Evolutionary conservation across 164 flowering plant species (phyloP).

Genomic region (Berberis thunbergii): DNA sequence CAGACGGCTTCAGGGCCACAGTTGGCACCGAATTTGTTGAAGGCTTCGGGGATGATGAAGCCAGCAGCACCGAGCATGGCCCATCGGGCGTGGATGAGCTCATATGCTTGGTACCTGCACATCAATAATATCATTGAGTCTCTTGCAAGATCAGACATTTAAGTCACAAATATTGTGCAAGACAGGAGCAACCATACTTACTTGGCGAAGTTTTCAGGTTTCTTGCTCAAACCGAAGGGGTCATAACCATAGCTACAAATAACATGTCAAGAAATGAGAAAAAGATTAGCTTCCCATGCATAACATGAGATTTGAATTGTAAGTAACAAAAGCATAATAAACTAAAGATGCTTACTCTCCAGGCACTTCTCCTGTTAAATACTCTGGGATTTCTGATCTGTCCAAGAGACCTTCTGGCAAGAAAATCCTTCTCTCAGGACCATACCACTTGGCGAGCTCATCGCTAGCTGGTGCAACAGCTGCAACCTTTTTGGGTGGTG

Average conservation of each 20-base stretch:
- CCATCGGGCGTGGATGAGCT: slow-evolving; percentile 92
- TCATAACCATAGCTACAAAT: slow-evolving; percentile 89
- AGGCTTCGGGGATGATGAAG: slow-evolving; percentile 94
- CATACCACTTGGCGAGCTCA: slow-evolving; percentile 99
- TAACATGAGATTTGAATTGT: not conserved
- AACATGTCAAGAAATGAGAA: not conserved
- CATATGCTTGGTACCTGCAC: slow-evolving; percentile 81
- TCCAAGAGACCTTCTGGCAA: slow-evolving; percentile 95
- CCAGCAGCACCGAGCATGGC: slow-evolving; percentile 99
- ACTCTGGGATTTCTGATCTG: slow-evolving; percentile 85
- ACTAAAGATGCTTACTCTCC: slow-evolving; percentile 67
- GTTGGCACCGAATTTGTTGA: slow-evolving; percentile 93
- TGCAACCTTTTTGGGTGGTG: slow-evolving; percentile 25
- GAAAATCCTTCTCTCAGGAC: slow-evolving; percentile 95
- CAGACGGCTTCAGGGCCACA: slow-evolving; percentile 99
- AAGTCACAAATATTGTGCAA: not conserved
- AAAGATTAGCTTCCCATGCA: not conserved
- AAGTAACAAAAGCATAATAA: not conserved
- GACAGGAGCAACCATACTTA: slow-evolving; percentile 19
- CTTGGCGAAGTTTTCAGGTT: slow-evolving; percentile 90
- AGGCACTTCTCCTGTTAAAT: slow-evolving; percentile 93
- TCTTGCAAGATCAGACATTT: not conserved
- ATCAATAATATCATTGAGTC: not conserved
- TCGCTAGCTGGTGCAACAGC: slow-evolving; percentile 46
- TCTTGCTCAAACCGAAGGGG: slow-evolving; percentile 96